Percentiles rank a stretch among this genome's conserved stretches.
Conservation (phyloP, 2,329 filamentous ascomycete genomes). For the Aspergillus sergii region DNA sequence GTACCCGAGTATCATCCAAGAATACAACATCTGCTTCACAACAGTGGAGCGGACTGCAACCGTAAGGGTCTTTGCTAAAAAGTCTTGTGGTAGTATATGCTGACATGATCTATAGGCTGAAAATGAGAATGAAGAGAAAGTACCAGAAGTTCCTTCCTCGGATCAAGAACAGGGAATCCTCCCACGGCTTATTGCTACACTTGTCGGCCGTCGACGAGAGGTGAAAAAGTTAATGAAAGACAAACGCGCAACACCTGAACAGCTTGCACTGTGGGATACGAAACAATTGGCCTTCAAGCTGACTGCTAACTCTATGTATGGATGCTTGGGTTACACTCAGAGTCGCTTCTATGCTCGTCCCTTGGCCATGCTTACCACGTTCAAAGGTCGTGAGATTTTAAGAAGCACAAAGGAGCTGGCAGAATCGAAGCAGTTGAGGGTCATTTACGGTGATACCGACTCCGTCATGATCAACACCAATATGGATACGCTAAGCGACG, state of each 20-base stretch:
- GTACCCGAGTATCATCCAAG: constrained; percentile 98
- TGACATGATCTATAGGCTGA: constrained; percentile 38
- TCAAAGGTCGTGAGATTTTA: constrained; percentile 96
- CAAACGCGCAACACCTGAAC: constrained; percentile 79
- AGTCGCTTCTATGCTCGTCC: constrained; percentile 97
- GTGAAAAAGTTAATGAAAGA: constrained; percentile 98
- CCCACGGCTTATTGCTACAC: constrained; percentile 85
- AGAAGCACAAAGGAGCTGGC: constrained; percentile 94
- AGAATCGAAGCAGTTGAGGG: constrained; percentile 84
- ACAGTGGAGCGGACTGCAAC: constrained; percentile 79
- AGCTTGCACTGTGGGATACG: constrained; percentile 95
- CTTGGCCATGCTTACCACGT: constrained; percentile 92
- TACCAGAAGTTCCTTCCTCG: constrained; percentile 77
- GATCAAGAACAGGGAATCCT: constrained; percentile 82
- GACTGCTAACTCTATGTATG: constrained; percentile 99
- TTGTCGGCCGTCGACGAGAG: constrained; percentile 84
- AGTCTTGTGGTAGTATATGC: neutral
- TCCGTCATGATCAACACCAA: constrained; percentile 99
- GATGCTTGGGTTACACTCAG: constrained; percentile 93
- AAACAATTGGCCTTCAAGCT: constrained; percentile 96
- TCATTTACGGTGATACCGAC: constrained; percentile 98
- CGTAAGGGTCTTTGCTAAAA: constrained; percentile 52
- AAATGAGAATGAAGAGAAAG: constrained; percentile 79
- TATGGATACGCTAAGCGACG: constrained; percentile 87
- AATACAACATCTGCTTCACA: constrained; percentile 99